phyloP scores from a whole-genome alignment of 2,329 filamentous ascomycete genomes.

The Fusarium sp. region DNA sequence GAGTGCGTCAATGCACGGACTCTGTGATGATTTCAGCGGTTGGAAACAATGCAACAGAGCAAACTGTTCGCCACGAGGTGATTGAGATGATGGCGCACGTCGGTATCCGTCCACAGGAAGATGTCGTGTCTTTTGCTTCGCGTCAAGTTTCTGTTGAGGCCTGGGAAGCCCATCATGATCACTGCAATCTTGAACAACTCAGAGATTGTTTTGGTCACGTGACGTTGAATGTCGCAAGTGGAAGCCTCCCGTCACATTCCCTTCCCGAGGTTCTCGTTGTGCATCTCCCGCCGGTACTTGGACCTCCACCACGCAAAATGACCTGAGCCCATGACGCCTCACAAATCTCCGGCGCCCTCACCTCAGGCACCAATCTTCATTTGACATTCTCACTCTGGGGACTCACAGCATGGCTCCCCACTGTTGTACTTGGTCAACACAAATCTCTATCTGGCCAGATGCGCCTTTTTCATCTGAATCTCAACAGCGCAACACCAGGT shows the following conservation, averaged over 20 bases:
- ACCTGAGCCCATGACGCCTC: conserved; percentile 17
- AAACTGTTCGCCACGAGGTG: neutral
- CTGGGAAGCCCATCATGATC: neutral
- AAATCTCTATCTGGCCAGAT: neutral
- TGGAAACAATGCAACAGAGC: conserved; percentile 1
- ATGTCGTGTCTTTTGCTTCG: neutral
- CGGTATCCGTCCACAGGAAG: neutral
- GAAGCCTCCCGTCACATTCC: conserved; percentile 37
- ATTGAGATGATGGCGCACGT: neutral
- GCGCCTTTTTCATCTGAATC: neutral
- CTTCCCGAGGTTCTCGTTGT: conserved; percentile 42
- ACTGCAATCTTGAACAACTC: neutral
- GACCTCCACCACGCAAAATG: conserved; percentile 27
- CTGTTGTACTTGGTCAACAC: neutral
- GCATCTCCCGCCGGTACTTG: conserved; percentile 41
- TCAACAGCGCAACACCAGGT: conserved; percentile 9
- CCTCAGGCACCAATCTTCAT: neutral
- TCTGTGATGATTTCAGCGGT: conserved; percentile 28
- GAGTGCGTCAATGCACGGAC: conserved; percentile 32
- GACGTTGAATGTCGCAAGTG: conserved; percentile 7
- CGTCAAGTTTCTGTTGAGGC: neutral
- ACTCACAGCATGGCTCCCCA: neutral
- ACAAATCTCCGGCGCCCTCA: conserved; percentile 10
- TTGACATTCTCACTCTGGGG: too few relatives aligned
- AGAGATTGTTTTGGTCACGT: conserved; percentile 14